Evolutionary conservation across 495 filamentous ascomycete genomes (phyloP), one percentile per base, ranked within the genome.

Genomic region (Penicillium subrubescens): DNA sequence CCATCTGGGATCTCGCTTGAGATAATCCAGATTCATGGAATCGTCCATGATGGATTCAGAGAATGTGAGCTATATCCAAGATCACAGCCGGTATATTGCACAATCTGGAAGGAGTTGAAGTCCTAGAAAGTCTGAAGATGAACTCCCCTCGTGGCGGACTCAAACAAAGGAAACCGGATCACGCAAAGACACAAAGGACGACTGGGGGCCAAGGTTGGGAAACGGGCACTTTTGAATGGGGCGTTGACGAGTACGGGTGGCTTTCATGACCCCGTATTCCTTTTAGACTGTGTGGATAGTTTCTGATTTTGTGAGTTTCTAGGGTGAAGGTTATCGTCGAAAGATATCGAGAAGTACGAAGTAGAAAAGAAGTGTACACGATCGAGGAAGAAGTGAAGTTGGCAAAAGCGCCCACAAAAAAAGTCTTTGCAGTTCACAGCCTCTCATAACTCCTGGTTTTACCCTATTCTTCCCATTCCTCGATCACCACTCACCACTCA

Each of bases 141-240:
- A 6, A 17, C 1, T 7, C 8, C 48, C 25, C 48, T 52, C 15
- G 48, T 31, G n/a, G 25, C 27, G 12, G 14, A 11, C 23, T 29
- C 27, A 52, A n/a, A 52, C 48, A 31, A 52, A 52, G 48, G n/a
- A 27, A 31, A 4, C 48, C 2, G 48, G 27, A 52, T 52, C 25
- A 7, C 5, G 48, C 12, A 31, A 27, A 15, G 62, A 23, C 14
- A 60, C 57, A 60, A 65, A 57, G 57, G 62, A 19, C 29, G 57
- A 35, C 39, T 10, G 39, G 62, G 62, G 62, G 62, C 62, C 51
- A 25, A 15, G 27, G 31, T 31, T 10, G 48, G 48, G 27, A 65
- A 60, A 60, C 35, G 48, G 50, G 34, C 29, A 39, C 37, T 65
- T 25, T 54, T 56, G 19, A 59, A 35, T 60, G 34, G 48, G 50